Base-by-base conservation (phyloP, 1,284 basidiomycete species). In the Rhodotorula sp. region DNA sequence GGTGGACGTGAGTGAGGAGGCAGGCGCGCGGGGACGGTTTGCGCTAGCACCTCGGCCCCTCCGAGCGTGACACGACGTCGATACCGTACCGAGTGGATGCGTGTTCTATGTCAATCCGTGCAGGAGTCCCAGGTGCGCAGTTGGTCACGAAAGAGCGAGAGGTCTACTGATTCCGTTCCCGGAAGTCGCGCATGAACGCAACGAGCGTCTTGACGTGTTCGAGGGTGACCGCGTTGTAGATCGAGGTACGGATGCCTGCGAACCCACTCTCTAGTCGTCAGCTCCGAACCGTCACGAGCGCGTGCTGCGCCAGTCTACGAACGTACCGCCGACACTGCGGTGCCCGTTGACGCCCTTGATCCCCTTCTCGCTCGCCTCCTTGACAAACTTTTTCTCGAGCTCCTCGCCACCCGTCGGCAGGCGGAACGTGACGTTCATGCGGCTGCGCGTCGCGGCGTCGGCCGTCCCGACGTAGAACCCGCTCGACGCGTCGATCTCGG, bases 191-290 rank as follows among this genome's bases (percentile, higher is more conserved):
- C 80, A 87, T 86, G 74, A 85, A 85, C 14, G 81, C 80, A 60
- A 82, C 83, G 42, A 87, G 77, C 23, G 78, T 80, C 71, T 84
- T 73, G 7, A 86, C 84, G 74, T 93, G 88, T 70, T 92, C 89
- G 74, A 94, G 88, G 2, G 91, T 90, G 72, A 98, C 86, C 14
- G 96, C 95, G 75, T 99, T 99, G 84, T 99, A 99, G 10, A 99
- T 83, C 25, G 93, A 97, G 7, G 91, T 88, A 23, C 97, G 90
- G 68, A 97, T 90, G 21, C 95, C 89, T 81, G 90, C 86, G 7
- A 13, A n/a, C 87, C 88, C 70, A n/a, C 87, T 88, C 70, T 87
- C 21, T 14, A 1, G 12, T 52, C 3, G 21, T 27, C 21, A 88
- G 74, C n/a, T 0, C 9, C 7, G 7, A 34, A 2, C n/a, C 4